phyloP scores from a whole-genome alignment of 192 early-diverging fungal species.

The Coemansia javaensis region DNA sequence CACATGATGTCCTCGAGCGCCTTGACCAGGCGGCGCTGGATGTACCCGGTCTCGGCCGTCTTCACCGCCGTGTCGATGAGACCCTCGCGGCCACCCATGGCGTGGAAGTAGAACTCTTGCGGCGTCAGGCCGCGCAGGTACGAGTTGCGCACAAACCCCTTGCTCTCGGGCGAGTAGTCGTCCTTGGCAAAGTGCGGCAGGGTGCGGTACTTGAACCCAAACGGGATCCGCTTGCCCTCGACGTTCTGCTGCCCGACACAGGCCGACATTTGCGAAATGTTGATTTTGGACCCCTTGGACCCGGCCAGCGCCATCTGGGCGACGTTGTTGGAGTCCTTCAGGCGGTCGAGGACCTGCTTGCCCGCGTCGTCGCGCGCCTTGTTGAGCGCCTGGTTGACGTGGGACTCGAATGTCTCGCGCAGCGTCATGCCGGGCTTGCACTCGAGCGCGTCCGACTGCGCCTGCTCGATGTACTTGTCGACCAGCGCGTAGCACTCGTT shows the following conservation, averaged over 20 bases:
- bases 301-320: slow-evolving; percentile 95
- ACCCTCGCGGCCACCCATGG: slow-evolving; percentile 99
- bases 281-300: slow-evolving; percentile 94
- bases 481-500: slow-evolving; percentile 72
- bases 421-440: slow-evolving; percentile 87
- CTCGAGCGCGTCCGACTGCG: slow-evolving; percentile 81
- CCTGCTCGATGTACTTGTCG: slow-evolving; percentile 69
- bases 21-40: slow-evolving; percentile 97
- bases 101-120: slow-evolving; percentile 99
- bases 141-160: slow-evolving; percentile 53
- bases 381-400: slow-evolving; percentile 83
- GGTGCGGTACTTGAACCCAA: slow-evolving; percentile 89
- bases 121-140: slow-evolving; percentile 83
- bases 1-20: slow-evolving; percentile 97
- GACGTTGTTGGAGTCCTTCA: slow-evolving; percentile 92
- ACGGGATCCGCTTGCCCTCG: slow-evolving; percentile 98
- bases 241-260: slow-evolving; percentile 99
- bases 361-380: slow-evolving; percentile 89
- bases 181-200: slow-evolving; percentile 98
- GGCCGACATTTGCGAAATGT: slow-evolving; percentile 96
- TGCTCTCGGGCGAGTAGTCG: slow-evolving; percentile 85
- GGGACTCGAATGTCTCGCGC: slow-evolving; percentile 85
- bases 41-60: slow-evolving; percentile 98
- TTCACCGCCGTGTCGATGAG: slow-evolving; percentile 99
- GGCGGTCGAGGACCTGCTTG: slow-evolving; percentile 70